Conservation (phyloP, 169 alveolate species). For the Eimeria necatrix region DNA sequence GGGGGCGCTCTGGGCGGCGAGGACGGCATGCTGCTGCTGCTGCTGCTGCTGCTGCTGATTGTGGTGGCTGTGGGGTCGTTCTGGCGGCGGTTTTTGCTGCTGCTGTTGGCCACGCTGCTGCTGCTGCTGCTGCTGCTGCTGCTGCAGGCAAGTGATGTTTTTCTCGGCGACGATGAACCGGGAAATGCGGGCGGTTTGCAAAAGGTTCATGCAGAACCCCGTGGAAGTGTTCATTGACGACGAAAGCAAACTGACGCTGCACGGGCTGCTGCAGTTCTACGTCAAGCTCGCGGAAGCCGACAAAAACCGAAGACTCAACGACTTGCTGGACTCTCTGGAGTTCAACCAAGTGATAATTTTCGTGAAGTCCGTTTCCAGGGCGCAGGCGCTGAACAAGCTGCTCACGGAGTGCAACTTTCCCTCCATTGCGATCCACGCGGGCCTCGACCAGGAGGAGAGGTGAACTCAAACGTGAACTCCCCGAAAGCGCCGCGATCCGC, state of each 20-base stretch:
- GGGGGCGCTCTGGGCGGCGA: too few species aligned
- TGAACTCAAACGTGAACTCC: conserved; percentile 13
- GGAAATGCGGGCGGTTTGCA: conserved; percentile 97
- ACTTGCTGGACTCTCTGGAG: conserved; percentile 97
- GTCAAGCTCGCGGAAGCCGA: conserved; percentile 98
- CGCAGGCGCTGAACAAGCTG: conserved; percentile 97
- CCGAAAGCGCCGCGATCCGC: too few species aligned
- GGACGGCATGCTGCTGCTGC: conserved; percentile 15
- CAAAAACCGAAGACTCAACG: conserved; percentile 98
- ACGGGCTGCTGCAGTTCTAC: conserved; percentile 99
- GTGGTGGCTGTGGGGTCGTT: too few species aligned
- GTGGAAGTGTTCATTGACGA: conserved; percentile 99
- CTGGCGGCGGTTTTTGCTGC: not conserved
- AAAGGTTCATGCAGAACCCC: conserved; percentile 98
- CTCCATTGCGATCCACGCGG: conserved; percentile 99
- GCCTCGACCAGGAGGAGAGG: conserved; percentile 95
- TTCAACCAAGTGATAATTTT: conserved; percentile 99
- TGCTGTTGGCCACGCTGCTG: not conserved
- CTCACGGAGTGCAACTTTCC: conserved; percentile 99
- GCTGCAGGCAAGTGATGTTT: conserved; percentile 97
- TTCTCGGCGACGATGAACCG: conserved; percentile 99
- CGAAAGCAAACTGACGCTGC: conserved; percentile 98
- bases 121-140: conserved; percentile 46
- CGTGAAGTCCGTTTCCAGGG: conserved; percentile 97
- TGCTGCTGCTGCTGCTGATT: conserved; percentile 22